Conservation (phyloP, 1,139 yeast genomes). For the Hanseniaspora sp. region DNA sequence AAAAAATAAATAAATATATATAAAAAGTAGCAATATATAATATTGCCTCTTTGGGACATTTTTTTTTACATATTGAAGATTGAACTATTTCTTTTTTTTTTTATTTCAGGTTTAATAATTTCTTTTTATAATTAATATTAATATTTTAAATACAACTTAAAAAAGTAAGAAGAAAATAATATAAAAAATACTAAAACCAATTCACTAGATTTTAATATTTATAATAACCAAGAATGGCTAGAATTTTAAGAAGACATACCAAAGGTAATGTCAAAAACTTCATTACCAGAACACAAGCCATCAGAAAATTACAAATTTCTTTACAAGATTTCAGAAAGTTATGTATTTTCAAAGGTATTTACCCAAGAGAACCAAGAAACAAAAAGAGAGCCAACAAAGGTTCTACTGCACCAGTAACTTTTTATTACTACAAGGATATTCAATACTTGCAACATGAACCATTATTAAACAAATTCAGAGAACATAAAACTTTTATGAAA, state of each 20-base stretch:
- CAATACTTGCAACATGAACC: constrained; percentile 95
- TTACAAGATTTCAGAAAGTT: constrained; percentile 96
- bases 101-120: not conserved
- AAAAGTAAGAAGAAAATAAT: not conserved
- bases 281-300: constrained; percentile 91
- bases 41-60: too few species aligned
- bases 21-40: too few species aligned
- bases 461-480: constrained; percentile 79
- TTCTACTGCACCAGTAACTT: constrained; percentile 88
- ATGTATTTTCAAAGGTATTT: constrained; percentile 92
- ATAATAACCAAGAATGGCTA: constrained; percentile 20
- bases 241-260: constrained; percentile 69
- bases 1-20: too few species aligned
- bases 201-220: too few species aligned
- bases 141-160: not conserved
- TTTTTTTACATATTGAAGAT: not conserved
- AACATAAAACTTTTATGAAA: constrained; percentile 86
- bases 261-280: constrained; percentile 87
- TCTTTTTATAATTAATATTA: not conserved
- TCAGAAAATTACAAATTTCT: constrained; percentile 81
- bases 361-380: constrained; percentile 92
- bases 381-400: constrained; percentile 97
- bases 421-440: constrained; percentile 87
- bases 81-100: not conserved
- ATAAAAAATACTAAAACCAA: not conserved